phyloP scores from a whole-genome alignment of 192 early-diverging fungal genomes.

The Gamsiella multidivaricata region DNA sequence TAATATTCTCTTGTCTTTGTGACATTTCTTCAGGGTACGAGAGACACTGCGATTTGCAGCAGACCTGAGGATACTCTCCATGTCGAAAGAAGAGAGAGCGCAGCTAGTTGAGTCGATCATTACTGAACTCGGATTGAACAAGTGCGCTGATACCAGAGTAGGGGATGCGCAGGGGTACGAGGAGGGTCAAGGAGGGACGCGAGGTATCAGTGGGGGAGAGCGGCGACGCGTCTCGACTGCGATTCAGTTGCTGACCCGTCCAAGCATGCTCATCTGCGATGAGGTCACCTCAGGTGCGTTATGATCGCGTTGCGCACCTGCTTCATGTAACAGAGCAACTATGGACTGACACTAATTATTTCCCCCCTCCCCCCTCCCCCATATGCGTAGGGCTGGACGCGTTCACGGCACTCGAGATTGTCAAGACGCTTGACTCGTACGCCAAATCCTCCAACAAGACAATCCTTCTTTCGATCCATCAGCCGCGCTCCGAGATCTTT shows the following conservation, averaged over 20 bases:
- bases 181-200: slow-evolving; percentile 20
- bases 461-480: slow-evolving; percentile 27
- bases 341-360: background rate
- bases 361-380: too few species aligned
- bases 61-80: slow-evolving; percentile 37
- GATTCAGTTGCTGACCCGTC: slow-evolving; percentile 72
- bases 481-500: slow-evolving; percentile 29
- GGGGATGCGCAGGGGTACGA: slow-evolving; percentile 55
- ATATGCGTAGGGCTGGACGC: slow-evolving; percentile 15
- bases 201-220: slow-evolving; percentile 78
- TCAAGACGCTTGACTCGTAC: slow-evolving; percentile 8
- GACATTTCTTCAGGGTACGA: slow-evolving; percentile 10
- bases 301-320: background rate
- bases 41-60: slow-evolving; percentile 80
- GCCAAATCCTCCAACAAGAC: slow-evolving; percentile 9
- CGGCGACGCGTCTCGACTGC: slow-evolving; percentile 75
- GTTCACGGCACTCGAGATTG: slow-evolving; percentile 14
- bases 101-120: slow-evolving; percentile 65
- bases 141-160: slow-evolving; percentile 69
- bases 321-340: background rate
- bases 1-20: too few species aligned
- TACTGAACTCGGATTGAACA: slow-evolving; percentile 63
- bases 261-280: slow-evolving; percentile 70
- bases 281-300: slow-evolving; percentile 71
- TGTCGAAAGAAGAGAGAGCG: slow-evolving; percentile 32